phyloP scores from a whole-genome alignment of 345 rosid species.

The Melastoma malabathricum region DNA sequence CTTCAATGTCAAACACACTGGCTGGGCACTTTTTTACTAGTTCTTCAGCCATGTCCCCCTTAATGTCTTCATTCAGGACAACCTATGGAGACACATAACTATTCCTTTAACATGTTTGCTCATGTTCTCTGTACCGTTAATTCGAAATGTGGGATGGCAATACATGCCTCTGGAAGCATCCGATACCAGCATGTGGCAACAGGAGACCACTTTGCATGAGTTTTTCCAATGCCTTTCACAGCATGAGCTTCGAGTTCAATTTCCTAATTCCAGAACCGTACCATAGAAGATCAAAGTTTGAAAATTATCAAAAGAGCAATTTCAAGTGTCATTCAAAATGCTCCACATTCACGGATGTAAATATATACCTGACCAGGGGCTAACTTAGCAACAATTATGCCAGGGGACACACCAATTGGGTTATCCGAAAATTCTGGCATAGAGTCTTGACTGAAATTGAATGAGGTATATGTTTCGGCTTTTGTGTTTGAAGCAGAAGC shows the following conservation, averaged over 20 bases:
- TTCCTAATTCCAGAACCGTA: conserved; percentile 34
- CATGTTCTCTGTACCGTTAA: background rate
- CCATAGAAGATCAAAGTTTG: too few relatives aligned
- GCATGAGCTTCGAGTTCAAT: conserved; percentile 96
- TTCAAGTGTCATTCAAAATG: too few relatives aligned
- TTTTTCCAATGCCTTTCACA: conserved; percentile 81
- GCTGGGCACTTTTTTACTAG: conserved; percentile 61
- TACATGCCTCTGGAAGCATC: conserved; percentile 86
- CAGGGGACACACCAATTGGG: conserved; percentile 33
- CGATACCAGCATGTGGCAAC: conserved; percentile 94
- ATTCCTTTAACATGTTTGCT: background rate
- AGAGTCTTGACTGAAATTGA: conserved; percentile 48
- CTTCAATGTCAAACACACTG: conserved; percentile 87
- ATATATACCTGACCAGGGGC: conserved; percentile 63
- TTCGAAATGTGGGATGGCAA: background rate
- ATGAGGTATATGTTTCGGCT: conserved; percentile 66
- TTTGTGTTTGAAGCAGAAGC: conserved; percentile 27
- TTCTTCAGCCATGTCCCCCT: conserved; percentile 50
- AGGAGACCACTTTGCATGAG: conserved; percentile 98
- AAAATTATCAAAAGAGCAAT: too few relatives aligned
- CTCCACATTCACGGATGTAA: conserved; percentile 1
- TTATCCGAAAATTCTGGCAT: conserved; percentile 41
- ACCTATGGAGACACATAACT: conserved; percentile 28
- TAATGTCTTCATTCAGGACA: conserved; percentile 42
- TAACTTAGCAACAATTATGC: conserved; percentile 66